Percentiles rank a stretch among this genome's conserved stretches.
Conservation (phyloP, 306 rosid species). For the Urtica urens region DNA sequence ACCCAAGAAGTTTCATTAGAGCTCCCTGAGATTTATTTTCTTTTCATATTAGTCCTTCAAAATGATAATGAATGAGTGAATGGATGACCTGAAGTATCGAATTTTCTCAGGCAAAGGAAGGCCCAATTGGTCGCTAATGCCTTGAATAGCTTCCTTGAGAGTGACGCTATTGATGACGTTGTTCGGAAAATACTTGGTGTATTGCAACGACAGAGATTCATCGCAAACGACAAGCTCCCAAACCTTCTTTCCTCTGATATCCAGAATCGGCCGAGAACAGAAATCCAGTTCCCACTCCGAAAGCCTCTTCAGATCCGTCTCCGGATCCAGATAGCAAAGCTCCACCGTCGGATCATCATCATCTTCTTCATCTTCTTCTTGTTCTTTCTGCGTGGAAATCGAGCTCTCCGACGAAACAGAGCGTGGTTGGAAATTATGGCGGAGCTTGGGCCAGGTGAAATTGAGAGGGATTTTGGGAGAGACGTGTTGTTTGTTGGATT, state of each 20-base stretch:
- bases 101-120: slow-evolving; percentile 63
- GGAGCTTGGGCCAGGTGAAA: slow-evolving; percentile 18
- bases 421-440: slow-evolving; percentile 25
- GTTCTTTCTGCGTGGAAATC: slow-evolving; percentile 30
- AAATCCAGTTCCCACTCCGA: slow-evolving; percentile 85
- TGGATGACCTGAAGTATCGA: slow-evolving; percentile 88
- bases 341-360: slow-evolving; percentile 71
- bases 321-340: slow-evolving; percentile 57
- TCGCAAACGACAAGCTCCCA: slow-evolving; percentile 96
- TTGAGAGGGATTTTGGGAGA: slow-evolving; percentile 19
- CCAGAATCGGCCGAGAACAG: slow-evolving; percentile 89
- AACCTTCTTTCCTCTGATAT: slow-evolving; percentile 79
- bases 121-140: slow-evolving; percentile 47
- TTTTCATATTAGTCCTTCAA: no score
- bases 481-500: background rate
- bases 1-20: no score
- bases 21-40: no score
- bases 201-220: slow-evolving; percentile 66
- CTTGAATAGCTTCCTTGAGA: slow-evolving; percentile 62
- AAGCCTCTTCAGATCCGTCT: slow-evolving; percentile 45
- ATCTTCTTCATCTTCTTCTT: slow-evolving; percentile 10
- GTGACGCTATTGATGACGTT: slow-evolving; percentile 87
- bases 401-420: slow-evolving; percentile 54
- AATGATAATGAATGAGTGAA: background rate
- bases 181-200: slow-evolving; percentile 79